phyloP scores from a whole-genome alignment of 169 alveolate genomes.

The Cryptosporidium viatorum region DNA sequence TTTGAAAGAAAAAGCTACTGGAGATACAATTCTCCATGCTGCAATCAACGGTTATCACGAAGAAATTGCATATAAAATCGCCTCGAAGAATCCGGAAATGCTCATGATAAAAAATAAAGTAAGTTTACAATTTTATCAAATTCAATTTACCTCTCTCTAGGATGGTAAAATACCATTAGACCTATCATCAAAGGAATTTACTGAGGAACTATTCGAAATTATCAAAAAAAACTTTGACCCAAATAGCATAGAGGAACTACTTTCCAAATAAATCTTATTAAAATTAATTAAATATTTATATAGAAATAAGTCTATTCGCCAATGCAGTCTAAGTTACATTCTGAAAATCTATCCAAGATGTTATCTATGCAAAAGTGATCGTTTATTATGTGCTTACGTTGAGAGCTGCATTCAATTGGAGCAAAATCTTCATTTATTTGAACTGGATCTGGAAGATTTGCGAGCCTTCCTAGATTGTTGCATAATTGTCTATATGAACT shows the following conservation, averaged over 20 bases:
- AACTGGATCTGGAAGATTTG: conserved; percentile 7
- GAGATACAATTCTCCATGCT: conserved; percentile 52
- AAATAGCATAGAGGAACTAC: conserved; percentile 11
- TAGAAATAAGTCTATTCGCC: conserved; percentile 30
- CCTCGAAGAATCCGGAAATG: conserved; percentile 50
- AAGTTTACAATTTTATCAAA: not conserved
- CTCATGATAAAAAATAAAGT: conserved; percentile 40
- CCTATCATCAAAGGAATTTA: conserved; percentile 38
- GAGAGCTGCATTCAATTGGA: not conserved
- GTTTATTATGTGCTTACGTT: not conserved
- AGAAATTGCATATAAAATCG: conserved; percentile 60
- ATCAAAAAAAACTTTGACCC: conserved; percentile 13
- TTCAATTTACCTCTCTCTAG: not conserved
- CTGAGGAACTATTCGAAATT: conserved; percentile 40
- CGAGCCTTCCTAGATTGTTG: not conserved
- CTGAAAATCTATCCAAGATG: conserved; percentile 8
- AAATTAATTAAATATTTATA: not conserved
- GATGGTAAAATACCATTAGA: conserved; percentile 69
- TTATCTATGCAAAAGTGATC: conserved; percentile 2
- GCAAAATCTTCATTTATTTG: conserved; percentile 21
- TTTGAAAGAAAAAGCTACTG: conserved; percentile 14
- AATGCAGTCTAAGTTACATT: conserved; percentile 43
- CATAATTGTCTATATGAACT: conserved; percentile 13
- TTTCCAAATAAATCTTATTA: not conserved
- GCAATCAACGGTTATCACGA: conserved; percentile 56